Percentiles rank a stretch among this genome's conserved stretches.
These are phyloP conservation scores for Pseudogymnoascus sp. DNA, from an alignment of 2,329 filamentous ascomycete species.

Conservation along the genomic window DNA sequence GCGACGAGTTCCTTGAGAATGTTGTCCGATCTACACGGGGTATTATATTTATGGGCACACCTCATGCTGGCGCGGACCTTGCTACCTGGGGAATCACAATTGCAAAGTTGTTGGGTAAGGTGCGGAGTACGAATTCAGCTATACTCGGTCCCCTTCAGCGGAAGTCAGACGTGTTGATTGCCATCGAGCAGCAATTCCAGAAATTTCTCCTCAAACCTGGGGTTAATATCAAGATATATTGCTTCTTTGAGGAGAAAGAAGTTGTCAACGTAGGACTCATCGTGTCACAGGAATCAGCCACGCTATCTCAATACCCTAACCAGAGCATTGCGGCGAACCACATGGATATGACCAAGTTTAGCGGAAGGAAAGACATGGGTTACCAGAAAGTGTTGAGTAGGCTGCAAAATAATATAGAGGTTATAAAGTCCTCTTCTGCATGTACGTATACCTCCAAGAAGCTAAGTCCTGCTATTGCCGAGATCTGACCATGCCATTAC, in stretches of 20 bases:
- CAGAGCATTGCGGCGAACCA: slow-evolving; percentile 16
- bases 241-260: slow-evolving; percentile 14
- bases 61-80: slow-evolving; percentile 16
- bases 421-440: background rate
- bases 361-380: slow-evolving; percentile 10
- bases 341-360: slow-evolving; percentile 19
- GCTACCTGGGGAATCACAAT: slow-evolving; percentile 11
- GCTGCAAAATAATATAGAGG: background rate
- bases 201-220: slow-evolving; percentile 10
- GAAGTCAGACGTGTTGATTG: slow-evolving; percentile 10
- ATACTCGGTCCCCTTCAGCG: slow-evolving; percentile 10
- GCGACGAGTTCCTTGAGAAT: slow-evolving; percentile 6
- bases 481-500: background rate
- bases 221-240: slow-evolving; percentile 9
- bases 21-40: slow-evolving; percentile 13
- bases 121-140: slow-evolving; percentile 11
- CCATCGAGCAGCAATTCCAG: slow-evolving; percentile 13
- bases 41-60: slow-evolving; percentile 18
- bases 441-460: background rate
- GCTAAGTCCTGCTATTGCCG: background rate
- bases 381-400: slow-evolving; percentile 15
- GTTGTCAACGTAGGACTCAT: slow-evolving; percentile 11
- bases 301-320: slow-evolving; percentile 13
- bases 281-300: slow-evolving; percentile 10
- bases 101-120: background rate